Evolutionary conservation across 352 stramenopile species (phyloP), one percentile per base, ranked within the genome.

Genomic region (Pythium sp.): DNA sequence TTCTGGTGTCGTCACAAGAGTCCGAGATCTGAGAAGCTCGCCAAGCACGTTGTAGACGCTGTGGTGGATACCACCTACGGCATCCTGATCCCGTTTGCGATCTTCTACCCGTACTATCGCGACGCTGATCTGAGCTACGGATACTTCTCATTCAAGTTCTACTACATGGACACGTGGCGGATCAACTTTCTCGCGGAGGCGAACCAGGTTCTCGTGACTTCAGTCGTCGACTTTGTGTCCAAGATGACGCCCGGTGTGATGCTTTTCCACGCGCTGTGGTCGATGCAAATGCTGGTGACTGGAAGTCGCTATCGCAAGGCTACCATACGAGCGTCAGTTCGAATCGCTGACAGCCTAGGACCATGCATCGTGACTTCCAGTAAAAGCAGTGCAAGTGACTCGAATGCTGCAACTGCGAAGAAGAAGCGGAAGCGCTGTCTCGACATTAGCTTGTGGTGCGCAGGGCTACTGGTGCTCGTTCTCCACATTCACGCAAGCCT

Each of bases 401-500:
- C 2, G 8, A 43, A 9, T 15, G 9, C 36, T 15, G 9, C 36
- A 43, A 43, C 36, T 15, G 36, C 11, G 11, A 43, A 14, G 11
- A 43, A 43, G 46, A 30, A 38, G 14, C 24, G 20, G 3, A 38
- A 46, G 11, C 30, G 47, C n/a, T 56, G 26, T n/a, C 41, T 69
- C n/a, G 64, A 64, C 43, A 4, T 43, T 1, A 18, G 22, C 14
- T 28, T 69, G 28, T n/a, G 63, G 20, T 43, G 28, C 14, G 26
- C 64, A 4, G 64, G 64, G n/a, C n/a, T 58, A 6, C n/a, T 34
- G 24, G 55, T 69, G 55, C 41, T 69, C 20, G n/a, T 26, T 18
- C 30, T 69, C 2, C 56, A 63, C 26, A 28, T 38, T 20, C 43
- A 58, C 26, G 55, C 64, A 5, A 22, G 49, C 6, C 15, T 14